Evolutionary conservation across 2,329 filamentous ascomycete genomes (phyloP), one percentile per base, ranked within the genome.

Genomic region (Colletotrichum tamarilloi): DNA sequence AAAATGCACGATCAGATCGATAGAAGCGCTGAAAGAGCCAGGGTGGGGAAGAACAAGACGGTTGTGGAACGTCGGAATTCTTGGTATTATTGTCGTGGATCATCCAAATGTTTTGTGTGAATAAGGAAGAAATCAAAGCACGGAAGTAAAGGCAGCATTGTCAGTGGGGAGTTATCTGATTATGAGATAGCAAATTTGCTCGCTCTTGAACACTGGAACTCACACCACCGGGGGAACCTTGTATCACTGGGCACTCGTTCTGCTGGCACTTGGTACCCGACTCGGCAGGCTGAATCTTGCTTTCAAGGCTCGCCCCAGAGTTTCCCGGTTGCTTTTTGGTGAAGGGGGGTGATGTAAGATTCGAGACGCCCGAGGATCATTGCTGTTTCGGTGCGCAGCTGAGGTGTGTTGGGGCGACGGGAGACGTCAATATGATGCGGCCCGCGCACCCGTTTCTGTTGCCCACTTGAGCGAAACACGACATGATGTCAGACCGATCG

Each of bases 391-490:
- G 38, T 26, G 22, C 28, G 46, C 4, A n/a, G 46, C 60, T 64
- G 67, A 42, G 69, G 52, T 28, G 69, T 53, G 38, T 38, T 63
- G 59, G 56, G 70, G 59, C 55, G 67, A 70, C 22, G 67, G 66
- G 58, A 30, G 58, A 73, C 70, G 70, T 73, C 70, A 73, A 73
- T 55, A 65, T 73, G 60, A 73, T 73, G 66, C 67, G 55, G 66
- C 42, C 46, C 60, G 56, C 60, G 59, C 46, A 62, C 32, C 55
- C 52, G 63, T 22, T 53, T 63, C 28, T 30, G 32, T 53, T 63
- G n/a, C 42, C 30, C 19, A 12, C 4, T 49, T 35, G 16, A 46
- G n/a, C 67, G 70, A 73, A 70, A 73, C 70, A 62, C 12, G 42
- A 26, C 38, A 70, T 73, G 70, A 73, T 66, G 70, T 73, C 70